Evolutionary conservation across 495 filamentous ascomycete species (phyloP).

Genomic region (Amniculicola lignicola): DNA sequence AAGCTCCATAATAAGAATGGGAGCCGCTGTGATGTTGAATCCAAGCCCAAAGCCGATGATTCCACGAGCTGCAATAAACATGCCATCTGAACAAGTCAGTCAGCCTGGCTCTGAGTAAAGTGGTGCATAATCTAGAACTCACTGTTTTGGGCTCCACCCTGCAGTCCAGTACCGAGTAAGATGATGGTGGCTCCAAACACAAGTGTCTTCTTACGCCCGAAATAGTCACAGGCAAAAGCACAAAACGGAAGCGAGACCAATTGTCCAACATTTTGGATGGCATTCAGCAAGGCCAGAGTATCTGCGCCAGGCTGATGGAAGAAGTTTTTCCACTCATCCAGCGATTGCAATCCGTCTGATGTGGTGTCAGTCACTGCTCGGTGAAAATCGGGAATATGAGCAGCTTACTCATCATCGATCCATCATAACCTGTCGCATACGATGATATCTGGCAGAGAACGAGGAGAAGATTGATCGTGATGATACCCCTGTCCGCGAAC

Average conservation of each 20-base stretch:
- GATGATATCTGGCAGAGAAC: slow-evolving; percentile 1
- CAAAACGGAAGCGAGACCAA: slow-evolving; percentile 63
- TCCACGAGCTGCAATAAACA: slow-evolving; percentile 32
- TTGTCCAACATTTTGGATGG: slow-evolving; percentile 63
- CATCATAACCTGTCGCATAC: slow-evolving; percentile 1
- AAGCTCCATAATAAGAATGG: slow-evolving; percentile 61
- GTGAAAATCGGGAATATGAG: too few species aligned
- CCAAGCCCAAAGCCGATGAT: slow-evolving; percentile 57
- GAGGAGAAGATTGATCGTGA: not conserved
- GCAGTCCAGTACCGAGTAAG: slow-evolving; percentile 55
- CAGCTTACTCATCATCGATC: slow-evolving; percentile 4
- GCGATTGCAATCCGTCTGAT: slow-evolving; percentile 43
- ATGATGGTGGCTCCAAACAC: slow-evolving; percentile 60
- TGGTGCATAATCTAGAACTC: slow-evolving; percentile 34
- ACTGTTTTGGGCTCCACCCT: slow-evolving; percentile 49
- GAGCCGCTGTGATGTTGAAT: slow-evolving; percentile 56
- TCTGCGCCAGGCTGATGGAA: slow-evolving; percentile 49
- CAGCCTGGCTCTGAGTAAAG: not conserved
- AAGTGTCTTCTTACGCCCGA: slow-evolving; percentile 59
- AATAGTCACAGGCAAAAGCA: slow-evolving; percentile 56
- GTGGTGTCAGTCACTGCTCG: too few species aligned
- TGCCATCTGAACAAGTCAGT: slow-evolving; percentile 4
- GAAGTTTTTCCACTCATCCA: slow-evolving; percentile 40
- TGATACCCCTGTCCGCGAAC: not conserved
- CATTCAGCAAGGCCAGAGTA: slow-evolving; percentile 58